Conservation (phyloP, 2,329 filamentous ascomycete species). For the Phialemoniopsis sp. region DNA sequence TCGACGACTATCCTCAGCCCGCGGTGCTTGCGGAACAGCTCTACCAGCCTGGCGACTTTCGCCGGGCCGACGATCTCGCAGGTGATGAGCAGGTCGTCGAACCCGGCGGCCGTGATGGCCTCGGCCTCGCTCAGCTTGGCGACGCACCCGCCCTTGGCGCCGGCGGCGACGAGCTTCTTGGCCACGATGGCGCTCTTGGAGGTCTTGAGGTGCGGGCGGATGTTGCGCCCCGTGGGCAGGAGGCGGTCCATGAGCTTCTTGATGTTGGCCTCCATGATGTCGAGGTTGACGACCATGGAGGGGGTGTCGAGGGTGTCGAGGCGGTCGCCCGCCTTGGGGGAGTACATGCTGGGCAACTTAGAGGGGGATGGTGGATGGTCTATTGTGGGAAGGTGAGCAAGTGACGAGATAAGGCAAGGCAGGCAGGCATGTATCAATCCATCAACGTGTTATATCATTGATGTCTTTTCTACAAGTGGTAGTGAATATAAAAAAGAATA, state of each 20-base stretch:
- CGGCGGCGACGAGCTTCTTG: slow-evolving; percentile 34
- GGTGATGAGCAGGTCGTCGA: slow-evolving; percentile 45
- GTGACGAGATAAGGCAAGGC: no score
- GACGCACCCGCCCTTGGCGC: slow-evolving; percentile 46
- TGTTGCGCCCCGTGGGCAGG: slow-evolving; percentile 35
- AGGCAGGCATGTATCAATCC: no score
- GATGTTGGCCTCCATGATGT: slow-evolving; percentile 47
- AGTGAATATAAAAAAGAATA: no score
- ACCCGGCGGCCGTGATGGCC: slow-evolving; percentile 34
- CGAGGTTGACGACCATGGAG: slow-evolving; percentile 50
- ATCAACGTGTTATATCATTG: no score
- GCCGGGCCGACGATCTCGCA: slow-evolving; percentile 41
- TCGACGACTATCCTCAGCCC: slow-evolving; percentile 42
- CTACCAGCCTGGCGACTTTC: slow-evolving; percentile 41
- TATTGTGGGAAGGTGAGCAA: no score
- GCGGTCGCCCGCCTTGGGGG: slow-evolving; percentile 34
- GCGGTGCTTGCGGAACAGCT: slow-evolving; percentile 31
- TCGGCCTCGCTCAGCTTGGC: slow-evolving; percentile 46
- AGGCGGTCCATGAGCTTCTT: slow-evolving; percentile 38
- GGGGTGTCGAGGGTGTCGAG: slow-evolving; percentile 45
- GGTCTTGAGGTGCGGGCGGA: slow-evolving; percentile 50
- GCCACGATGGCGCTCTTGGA: slow-evolving; percentile 44
- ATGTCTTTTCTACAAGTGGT: no score
- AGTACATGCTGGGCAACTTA: slow-evolving; percentile 18
- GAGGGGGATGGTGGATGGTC: no score